phyloP scores from a whole-genome alignment of 2,329 filamentous ascomycete species.

The Lasiodiplodia theobromae region DNA sequence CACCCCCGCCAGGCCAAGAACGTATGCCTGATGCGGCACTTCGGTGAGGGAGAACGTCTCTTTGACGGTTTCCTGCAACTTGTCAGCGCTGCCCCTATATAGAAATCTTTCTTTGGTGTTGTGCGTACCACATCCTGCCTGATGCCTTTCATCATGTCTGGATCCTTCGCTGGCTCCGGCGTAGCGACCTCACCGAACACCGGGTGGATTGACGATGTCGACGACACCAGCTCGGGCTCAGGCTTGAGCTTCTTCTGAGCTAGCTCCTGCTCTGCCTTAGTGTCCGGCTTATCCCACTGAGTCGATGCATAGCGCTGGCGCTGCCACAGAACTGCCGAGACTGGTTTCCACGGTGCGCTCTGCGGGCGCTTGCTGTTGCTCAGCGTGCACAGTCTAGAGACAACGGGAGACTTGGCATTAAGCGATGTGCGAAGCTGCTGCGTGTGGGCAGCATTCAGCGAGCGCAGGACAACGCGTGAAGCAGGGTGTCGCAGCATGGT shows the following conservation, averaged over 20 bases:
- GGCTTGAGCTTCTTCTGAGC: conserved; percentile 64
- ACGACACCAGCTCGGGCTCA: conserved; percentile 67
- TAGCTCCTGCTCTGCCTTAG: conserved; percentile 63
- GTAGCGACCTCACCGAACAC: conserved; percentile 49
- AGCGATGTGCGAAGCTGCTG: conserved; percentile 31
- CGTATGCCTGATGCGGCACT: conserved; percentile 57
- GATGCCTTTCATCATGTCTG: conserved; percentile 57
- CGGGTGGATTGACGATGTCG: conserved; percentile 59
- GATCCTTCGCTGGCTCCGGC: conserved; percentile 41
- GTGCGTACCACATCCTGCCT: conserved; percentile 45
- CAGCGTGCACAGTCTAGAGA: conserved; percentile 45
- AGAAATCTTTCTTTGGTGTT: background rate
- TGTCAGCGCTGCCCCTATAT: background rate
- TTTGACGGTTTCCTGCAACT: conserved; percentile 52
- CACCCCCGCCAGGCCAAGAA: conserved; percentile 59
- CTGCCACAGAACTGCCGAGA: conserved; percentile 51
- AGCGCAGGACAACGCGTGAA: conserved; percentile 44
- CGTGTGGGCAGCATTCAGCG: conserved; percentile 33
- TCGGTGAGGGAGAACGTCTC: conserved; percentile 56
- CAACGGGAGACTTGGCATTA: conserved; percentile 35
- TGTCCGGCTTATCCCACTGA: conserved; percentile 58
- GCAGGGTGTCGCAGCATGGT: conserved; percentile 48
- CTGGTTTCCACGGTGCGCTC: conserved; percentile 36
- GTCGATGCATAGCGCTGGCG: conserved; percentile 66
- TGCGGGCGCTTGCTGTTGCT: conserved; percentile 37